These are phyloP conservation scores for Camelina hispida DNA, from an alignment of 345 rosid genomes.

Conservation along the genomic window DNA sequence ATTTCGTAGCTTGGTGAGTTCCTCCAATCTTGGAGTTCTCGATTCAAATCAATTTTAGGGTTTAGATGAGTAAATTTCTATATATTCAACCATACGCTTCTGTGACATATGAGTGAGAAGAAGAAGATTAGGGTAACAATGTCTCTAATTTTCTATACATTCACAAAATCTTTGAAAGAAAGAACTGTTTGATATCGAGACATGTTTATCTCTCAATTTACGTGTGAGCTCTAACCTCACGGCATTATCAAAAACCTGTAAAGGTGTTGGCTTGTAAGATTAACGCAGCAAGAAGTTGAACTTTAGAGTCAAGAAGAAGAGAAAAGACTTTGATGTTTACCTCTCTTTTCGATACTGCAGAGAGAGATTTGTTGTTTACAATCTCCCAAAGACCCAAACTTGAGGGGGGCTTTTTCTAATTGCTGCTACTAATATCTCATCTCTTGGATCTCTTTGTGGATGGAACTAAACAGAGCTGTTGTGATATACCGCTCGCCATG, in stretches of 20 bases:
- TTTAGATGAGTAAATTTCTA: neutral
- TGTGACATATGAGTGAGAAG: neutral
- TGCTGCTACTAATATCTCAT: constrained; percentile 49
- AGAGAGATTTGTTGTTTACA: constrained; percentile 17
- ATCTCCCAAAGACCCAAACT: constrained; percentile 6
- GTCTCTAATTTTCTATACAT: constrained; percentile 8
- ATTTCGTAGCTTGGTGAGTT: neutral
- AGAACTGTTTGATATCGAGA: neutral
- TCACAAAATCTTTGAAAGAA: neutral
- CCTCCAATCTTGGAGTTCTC: neutral
- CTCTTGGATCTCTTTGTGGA: constrained; percentile 66
- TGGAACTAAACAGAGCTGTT: constrained; percentile 70
- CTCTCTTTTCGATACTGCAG: constrained; percentile 13
- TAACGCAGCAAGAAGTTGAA: neutral
- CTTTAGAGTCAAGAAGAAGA: neutral
- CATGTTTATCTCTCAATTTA: constrained; percentile 1
- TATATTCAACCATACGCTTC: neutral
- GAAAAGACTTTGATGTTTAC: neutral
- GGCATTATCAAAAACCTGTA: constrained; percentile 24
- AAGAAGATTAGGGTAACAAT: neutral
- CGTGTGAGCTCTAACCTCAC: neutral
- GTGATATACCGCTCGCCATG: constrained; percentile 84
- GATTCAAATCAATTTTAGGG: neutral
- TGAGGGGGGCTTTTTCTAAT: neutral
- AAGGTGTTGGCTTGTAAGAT: neutral